These are phyloP conservation scores for Cryptococcus deneoformans DNA, from an alignment of 1,284 basidiomycete species.

Conservation along the genomic window DNA sequence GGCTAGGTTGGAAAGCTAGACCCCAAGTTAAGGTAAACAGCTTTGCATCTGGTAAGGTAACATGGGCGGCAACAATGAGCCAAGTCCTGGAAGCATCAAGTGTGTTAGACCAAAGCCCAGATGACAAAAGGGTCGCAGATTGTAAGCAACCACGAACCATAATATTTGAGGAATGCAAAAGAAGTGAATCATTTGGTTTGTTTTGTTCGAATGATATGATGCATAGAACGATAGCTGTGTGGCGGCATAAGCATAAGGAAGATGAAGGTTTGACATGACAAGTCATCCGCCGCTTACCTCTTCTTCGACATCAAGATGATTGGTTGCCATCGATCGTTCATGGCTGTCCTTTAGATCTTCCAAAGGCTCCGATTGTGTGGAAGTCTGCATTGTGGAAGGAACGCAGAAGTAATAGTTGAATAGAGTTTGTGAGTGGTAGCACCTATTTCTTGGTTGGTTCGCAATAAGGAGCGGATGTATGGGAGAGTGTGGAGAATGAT, in stretches of 20 bases:
- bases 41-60: conserved; percentile 6
- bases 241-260: neutral
- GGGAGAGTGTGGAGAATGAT: too few relatives aligned
- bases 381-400: too few relatives aligned
- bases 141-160: conserved; percentile 58
- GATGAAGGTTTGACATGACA: neutral
- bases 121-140: neutral
- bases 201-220: conserved; percentile 75
- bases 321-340: neutral
- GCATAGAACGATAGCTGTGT: conserved; percentile 78
- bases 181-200: conserved; percentile 77
- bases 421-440: too few relatives aligned
- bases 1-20: conserved; percentile 66
- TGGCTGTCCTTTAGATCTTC: too few relatives aligned
- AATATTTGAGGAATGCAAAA: conserved; percentile 75
- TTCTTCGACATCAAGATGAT: conserved; percentile 28
- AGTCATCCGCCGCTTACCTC: conserved; percentile 20
- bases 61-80: conserved; percentile 10
- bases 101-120: neutral
- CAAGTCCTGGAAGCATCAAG: conserved; percentile 15
- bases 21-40: conserved; percentile 46
- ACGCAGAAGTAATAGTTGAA: too few relatives aligned
- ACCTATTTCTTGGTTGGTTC: too few relatives aligned
- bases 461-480: too few relatives aligned
- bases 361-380: too few relatives aligned